phyloP scores from a whole-genome alignment of 1,284 basidiomycete species.

The Xanthoconium separans region DNA sequence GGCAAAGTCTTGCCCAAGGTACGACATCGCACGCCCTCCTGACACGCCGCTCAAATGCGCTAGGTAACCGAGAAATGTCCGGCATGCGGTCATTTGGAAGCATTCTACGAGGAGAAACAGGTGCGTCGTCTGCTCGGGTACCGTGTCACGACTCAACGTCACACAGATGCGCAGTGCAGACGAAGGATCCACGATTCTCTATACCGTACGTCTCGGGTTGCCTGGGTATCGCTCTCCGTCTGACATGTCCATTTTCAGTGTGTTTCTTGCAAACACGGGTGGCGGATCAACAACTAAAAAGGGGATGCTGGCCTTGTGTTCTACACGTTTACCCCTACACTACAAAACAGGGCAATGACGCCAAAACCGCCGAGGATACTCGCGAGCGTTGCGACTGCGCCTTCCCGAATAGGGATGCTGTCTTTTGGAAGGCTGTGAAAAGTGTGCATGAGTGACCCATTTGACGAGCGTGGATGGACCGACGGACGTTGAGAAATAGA shows the following conservation, averaged over 20 bases:
- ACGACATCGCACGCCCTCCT: background rate
- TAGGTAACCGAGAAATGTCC: conserved; percentile 94
- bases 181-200: conserved; percentile 87
- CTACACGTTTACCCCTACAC: conserved; percentile 83
- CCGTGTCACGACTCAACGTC: background rate
- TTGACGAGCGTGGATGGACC: background rate
- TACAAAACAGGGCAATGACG: conserved; percentile 84
- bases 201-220: conserved; percentile 51
- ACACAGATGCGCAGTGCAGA: conserved; percentile 80
- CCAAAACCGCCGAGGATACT: conserved; percentile 83
- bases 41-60: background rate
- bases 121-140: conserved; percentile 35
- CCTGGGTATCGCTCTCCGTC: background rate
- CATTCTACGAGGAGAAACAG: conserved; percentile 78
- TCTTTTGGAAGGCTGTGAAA: conserved; percentile 65
- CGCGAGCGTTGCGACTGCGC: conserved; percentile 66
- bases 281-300: conserved; percentile 71
- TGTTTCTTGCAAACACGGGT: conserved; percentile 68
- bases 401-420: conserved; percentile 66
- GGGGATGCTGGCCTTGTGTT: conserved; percentile 10
- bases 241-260: conserved; percentile 45
- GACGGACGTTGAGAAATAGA: conserved; percentile 86
- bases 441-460: conserved; percentile 9
- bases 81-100: conserved; percentile 80
- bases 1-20: conserved; percentile 76